phyloP scores from a whole-genome alignment of 2,329 filamentous ascomycete genomes.

The Aspergillus sp. region DNA sequence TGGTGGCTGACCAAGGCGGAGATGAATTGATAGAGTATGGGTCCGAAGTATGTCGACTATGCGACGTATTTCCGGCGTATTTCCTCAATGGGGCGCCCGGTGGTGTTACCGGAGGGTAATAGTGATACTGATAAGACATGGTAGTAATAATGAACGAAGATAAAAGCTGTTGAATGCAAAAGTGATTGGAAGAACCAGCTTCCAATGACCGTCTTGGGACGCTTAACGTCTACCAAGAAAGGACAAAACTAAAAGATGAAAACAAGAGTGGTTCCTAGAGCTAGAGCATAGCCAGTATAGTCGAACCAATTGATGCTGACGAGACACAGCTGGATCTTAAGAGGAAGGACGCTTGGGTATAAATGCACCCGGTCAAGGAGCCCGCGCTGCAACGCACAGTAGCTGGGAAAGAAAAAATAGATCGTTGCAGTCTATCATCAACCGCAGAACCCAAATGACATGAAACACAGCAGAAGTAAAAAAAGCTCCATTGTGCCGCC shows the following conservation, averaged over 20 bases:
- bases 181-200: constrained; percentile 16
- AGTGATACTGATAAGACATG: constrained; percentile 37
- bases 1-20: constrained; percentile 60
- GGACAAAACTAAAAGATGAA: constrained; percentile 7
- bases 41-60: constrained; percentile 58
- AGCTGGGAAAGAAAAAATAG: constrained; percentile 17
- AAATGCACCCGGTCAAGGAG: constrained; percentile 23
- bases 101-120: constrained; percentile 39
- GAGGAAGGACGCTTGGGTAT: constrained; percentile 28
- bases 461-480: constrained; percentile 29
- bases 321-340: constrained; percentile 9
- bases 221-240: constrained; percentile 8
- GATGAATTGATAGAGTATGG: constrained; percentile 57
- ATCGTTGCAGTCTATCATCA: constrained; percentile 14
- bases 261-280: background rate
- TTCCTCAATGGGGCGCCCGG: constrained; percentile 30
- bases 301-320: background rate
- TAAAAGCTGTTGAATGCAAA: background rate
- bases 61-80: constrained; percentile 23
- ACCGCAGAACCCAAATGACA: constrained; percentile 21
- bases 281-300: background rate
- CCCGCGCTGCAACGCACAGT: no score
- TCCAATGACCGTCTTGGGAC: constrained; percentile 13
- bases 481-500: constrained; percentile 21
- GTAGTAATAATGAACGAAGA: constrained; percentile 10